Evolutionary conservation across 495 filamentous ascomycete species (phyloP).

Genomic region (Parmelia sp.): DNA sequence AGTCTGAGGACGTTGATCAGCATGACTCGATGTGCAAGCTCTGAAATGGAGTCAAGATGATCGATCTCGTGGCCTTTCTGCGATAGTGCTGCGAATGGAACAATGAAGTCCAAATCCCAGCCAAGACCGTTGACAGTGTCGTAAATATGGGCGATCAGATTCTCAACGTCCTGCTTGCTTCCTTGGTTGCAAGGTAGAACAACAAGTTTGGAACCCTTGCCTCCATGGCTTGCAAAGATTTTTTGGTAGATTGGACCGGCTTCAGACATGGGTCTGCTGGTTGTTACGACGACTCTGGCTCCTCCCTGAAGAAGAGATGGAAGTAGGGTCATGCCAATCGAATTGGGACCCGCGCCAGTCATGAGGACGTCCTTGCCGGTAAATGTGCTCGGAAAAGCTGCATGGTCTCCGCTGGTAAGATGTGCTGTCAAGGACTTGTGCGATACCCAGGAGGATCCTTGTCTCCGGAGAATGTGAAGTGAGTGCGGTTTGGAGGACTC

Average conservation of each 20-base stretch:
- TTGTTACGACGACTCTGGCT: conserved; percentile 29
- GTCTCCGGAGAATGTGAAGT: not conserved
- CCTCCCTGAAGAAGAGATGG: conserved; percentile 25
- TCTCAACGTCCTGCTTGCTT: conserved; percentile 29
- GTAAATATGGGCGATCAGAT: conserved; percentile 25
- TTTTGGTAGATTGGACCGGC: conserved; percentile 19
- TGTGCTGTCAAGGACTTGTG: not conserved
- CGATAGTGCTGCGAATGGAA: conserved; percentile 31
- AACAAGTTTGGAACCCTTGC: conserved; percentile 24
- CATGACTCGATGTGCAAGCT: conserved; percentile 29
- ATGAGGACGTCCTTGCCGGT: conserved; percentile 22
- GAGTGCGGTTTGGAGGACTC: too few species aligned
- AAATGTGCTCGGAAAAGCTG: conserved; percentile 8
- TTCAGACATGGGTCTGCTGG: conserved; percentile 17
- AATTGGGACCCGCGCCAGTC: conserved; percentile 28
- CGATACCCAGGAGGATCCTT: not conserved
- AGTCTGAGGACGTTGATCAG: conserved; percentile 24
- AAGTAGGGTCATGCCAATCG: conserved; percentile 27
- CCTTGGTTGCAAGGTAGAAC: conserved; percentile 32
- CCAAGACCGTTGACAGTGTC: too few species aligned
- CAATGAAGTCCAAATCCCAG: conserved; percentile 13
- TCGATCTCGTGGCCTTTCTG: conserved; percentile 25
- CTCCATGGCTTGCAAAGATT: conserved; percentile 12
- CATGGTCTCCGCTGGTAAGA: not conserved
- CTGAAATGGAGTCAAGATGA: conserved; percentile 22